Conservation (phyloP, 1,139 yeast species). For the Yamadazyma sp. region DNA sequence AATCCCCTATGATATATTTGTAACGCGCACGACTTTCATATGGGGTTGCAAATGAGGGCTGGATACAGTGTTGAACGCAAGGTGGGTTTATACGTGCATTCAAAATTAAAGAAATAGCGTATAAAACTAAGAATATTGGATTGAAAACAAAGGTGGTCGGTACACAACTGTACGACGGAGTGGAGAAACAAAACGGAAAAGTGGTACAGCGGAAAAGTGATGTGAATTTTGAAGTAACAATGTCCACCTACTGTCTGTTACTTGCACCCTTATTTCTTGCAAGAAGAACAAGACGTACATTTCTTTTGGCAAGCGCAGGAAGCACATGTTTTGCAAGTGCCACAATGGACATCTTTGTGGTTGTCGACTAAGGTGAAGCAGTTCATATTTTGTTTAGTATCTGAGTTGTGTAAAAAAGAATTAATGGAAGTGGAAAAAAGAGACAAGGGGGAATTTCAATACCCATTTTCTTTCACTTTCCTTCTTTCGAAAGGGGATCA, state of each 20-base stretch:
- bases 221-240: neutral
- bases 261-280: slow-evolving; percentile 2
- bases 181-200: neutral
- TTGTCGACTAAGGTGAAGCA: slow-evolving; percentile 3
- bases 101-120: neutral
- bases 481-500: too few relatives aligned
- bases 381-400: slow-evolving; percentile 1
- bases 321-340: slow-evolving; percentile 2
- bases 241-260: neutral
- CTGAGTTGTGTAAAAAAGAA: neutral
- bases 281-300: slow-evolving; percentile 1
- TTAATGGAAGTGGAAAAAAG: neutral
- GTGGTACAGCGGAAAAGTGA: too few relatives aligned
- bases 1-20: neutral
- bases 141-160: neutral
- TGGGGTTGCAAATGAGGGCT: neutral
- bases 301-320: slow-evolving; percentile 1
- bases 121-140: neutral
- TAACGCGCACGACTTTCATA: neutral
- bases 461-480: too few relatives aligned
- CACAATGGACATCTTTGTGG: slow-evolving; percentile 4
- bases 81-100: neutral
- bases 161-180: neutral
- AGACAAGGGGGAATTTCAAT: neutral
- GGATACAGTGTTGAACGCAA: neutral